Evolutionary conservation across 1,284 basidiomycete species (phyloP).

Genomic region (Cryptococcus jaspeensis): DNA sequence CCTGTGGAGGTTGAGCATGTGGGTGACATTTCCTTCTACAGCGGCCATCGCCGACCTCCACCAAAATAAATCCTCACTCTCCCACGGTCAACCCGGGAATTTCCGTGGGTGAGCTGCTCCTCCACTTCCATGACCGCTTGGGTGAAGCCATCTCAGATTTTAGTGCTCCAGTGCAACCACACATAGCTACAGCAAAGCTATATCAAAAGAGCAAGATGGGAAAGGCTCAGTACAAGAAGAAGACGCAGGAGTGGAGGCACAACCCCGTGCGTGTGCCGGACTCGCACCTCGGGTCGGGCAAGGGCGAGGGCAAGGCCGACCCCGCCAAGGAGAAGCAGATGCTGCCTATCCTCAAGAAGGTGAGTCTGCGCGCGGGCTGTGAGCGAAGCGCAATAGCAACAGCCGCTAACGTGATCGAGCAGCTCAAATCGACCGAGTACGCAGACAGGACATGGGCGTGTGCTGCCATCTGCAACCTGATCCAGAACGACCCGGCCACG

Average conservation of each 20-base stretch:
- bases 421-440: constrained; percentile 60
- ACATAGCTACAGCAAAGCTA: neutral
- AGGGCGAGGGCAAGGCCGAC: constrained; percentile 39
- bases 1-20: no score
- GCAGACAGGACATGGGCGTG: constrained; percentile 88
- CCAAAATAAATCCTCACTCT: neutral
- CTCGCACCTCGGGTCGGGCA: constrained; percentile 75
- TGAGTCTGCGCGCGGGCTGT: constrained; percentile 32
- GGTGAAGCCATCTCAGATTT: neutral
- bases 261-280: constrained; percentile 90
- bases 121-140: neutral
- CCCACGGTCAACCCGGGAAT: neutral
- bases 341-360: constrained; percentile 83
- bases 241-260: constrained; percentile 66
- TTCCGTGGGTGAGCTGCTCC: neutral
- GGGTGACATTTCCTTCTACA: no score
- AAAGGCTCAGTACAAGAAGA: constrained; percentile 72
- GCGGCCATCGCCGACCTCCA: no score
- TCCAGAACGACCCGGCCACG: constrained; percentile 83
- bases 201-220: constrained; percentile 60
- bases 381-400: neutral
- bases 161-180: neutral
- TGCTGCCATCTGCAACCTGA: constrained; percentile 83
- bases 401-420: neutral
- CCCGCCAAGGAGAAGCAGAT: constrained; percentile 70